Base-by-base conservation (phyloP, 176 grass and related monocot species). In the Areca catechu region DNA sequence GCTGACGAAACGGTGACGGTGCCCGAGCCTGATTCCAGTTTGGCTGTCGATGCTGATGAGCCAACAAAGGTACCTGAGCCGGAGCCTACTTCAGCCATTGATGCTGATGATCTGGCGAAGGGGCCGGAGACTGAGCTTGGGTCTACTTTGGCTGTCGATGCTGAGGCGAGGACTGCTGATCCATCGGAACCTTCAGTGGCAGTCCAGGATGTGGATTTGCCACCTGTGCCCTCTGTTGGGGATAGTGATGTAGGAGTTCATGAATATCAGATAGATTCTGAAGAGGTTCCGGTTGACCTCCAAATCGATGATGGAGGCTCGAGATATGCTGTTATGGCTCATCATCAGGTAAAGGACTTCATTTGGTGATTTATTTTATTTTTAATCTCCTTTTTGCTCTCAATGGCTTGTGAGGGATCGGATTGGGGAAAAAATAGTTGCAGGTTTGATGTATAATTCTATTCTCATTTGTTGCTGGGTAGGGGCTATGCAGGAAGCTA, bases 401-500 rank as follows among this genome's bases (percentile, higher is more conserved):
- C 34, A 14, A 61, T 71, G 67, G 70, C 75, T 75, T 76, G 47
- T 69, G 48, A 24, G 53, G 71, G 15, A 15, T 73, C 9, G 49
- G 14, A n/a, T 20, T 22, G 27, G 25, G 16, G 29, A 63, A 28
- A 62, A 56, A 60, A 28, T 2, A 19, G 7, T 62, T n/a, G 24
- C 55, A 43, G 12, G 47, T 51, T 58, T 22, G 19, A 48, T 77
- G 54, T 66, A 69, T 53, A 53, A 67, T 78, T 74, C 70, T 63
- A 87, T 24, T 57, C 65, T 62, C 47, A 55, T 80, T 24, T 65
- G 56, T 79, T 74, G 62, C 23, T 63, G 15, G 37, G 62, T 83
- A 77, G 74, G 74, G 48, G 68, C 69, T 77, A 79, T 85, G 80
- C 83, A 97, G 93, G 86, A 97, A 75, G 74, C 50, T 23, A 54